Base-by-base conservation (phyloP, 2,329 filamentous ascomycete genomes). In the Xylariaceae sp. region DNA sequence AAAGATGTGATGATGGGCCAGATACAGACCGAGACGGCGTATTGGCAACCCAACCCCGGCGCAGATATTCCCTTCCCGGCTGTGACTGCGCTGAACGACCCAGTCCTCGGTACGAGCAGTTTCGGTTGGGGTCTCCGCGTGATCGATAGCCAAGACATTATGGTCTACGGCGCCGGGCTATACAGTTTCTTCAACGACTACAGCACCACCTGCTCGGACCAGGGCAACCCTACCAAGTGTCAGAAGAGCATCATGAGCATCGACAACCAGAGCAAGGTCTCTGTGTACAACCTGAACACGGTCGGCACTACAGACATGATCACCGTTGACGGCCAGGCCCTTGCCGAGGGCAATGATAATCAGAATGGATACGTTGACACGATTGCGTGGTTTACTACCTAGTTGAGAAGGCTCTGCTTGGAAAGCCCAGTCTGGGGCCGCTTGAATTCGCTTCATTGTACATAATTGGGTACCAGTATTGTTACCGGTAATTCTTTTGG, bases 11-110 rank as follows among this genome's bases (percentile, higher is more conserved):
- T 72, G 53, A 70, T 77, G 49, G 77, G 75, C 13, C 68, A 77
- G 46, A 71, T 78, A 30, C 80, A 86, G 52, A 78, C 79, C 31
- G 80, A 85, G 55, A 78, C 80, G 4, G 73, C 80, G 1, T 86
- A 86, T 58, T 83, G 74, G 57, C 80, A 85, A 54, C 75, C 78
- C 16, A 75, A 71, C 49, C 80, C 80, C 0, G 60, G 59, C 29
- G 74, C 79, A 0, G 64, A 68, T 0, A 59, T 60, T 6, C 80
- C 77, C 1, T 83, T 82, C 57, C 50, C 63, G 0, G 46, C 59
- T 1, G 58, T 44, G 0, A 50, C 60, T 31, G 72, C 70, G 39
- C 43, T 52, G 7, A 40, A 45, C n/a, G 45, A 47, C 30, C 41
- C 44, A 8, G 46, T 43, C 10, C 39, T 42, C 5, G 53, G 58